Base-by-base conservation (phyloP, 2,329 filamentous ascomycete genomes). In the Beauveria bassiana region DNA sequence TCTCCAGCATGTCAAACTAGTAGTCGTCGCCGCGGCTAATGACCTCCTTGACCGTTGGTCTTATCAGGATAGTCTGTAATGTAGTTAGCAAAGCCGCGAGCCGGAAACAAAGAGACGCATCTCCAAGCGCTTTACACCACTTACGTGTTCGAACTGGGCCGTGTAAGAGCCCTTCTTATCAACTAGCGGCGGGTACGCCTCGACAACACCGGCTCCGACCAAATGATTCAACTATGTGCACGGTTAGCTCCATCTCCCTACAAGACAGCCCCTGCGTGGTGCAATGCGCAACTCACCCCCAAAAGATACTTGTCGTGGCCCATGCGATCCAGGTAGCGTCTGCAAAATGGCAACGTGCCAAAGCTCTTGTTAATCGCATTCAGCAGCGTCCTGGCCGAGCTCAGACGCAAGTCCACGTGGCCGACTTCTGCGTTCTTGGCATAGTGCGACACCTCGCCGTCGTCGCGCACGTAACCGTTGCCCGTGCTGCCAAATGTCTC, bases 321-420 rank as follows among this genome's bases (percentile, higher is more conserved):
- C n/a, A 97, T 76, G 60, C 93, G 88, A 76, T 97, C 93, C 63
- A 98, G 80, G 73, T 96, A 97, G 67, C 93, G 86, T 65, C 93
- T 83, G 75, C 91, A 96, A 75, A 92, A 98, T 2, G 92, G 92
- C 67, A 98, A 77, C 1, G 92, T 96, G 66, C 91, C 91, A 73
- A 97, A 98, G 77, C 96, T 96, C 82, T 96, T 96, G 77, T 91
- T 95, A 74, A 98, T 97, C 38, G 91, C 88, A 69, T 84, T 95
- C 67, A 96, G 80, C 61, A 98, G 80, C 61, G 86, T 88, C 79
- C 93, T 95, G 63, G 93, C 93, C 51, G 91, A 96, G 49, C 87
- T 85, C 55, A 96, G 78, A 56, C 90, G 85, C 63, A 96, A 78
- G 62, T 90, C 85, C 8, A 90, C 86, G 70, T 91, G 90, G 55